Evolutionary conservation across 176 grass and related monocot species (phyloP).

Genomic region (Alloteropsis semialata): DNA sequence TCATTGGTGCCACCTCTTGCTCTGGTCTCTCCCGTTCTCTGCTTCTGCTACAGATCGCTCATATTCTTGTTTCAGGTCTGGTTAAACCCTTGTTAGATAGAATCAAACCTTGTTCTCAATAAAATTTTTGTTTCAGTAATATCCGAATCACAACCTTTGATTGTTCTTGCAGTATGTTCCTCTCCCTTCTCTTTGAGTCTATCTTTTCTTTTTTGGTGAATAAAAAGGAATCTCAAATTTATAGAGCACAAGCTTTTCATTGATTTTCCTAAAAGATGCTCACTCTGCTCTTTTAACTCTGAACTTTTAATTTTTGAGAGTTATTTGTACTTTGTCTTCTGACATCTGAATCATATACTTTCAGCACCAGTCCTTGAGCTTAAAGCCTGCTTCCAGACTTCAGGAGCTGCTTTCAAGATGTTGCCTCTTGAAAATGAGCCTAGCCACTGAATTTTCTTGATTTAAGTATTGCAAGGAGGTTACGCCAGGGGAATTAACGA

Average conservation of each 20-base stretch:
- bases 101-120: not conserved
- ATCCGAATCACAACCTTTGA: not conserved
- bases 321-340: not conserved
- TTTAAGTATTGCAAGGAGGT: slow-evolving; percentile 25
- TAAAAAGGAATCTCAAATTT: not conserved
- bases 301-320: not conserved
- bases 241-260: not conserved
- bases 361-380: not conserved
- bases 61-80: slow-evolving; percentile 19
- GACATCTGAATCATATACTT: not conserved
- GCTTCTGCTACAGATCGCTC: slow-evolving; percentile 22
- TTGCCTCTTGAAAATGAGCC: slow-evolving; percentile 43
- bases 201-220: not conserved
- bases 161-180: not conserved
- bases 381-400: not conserved
- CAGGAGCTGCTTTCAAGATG: slow-evolving; percentile 24
- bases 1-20: not conserved
- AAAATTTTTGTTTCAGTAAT: not conserved
- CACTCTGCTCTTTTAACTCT: not conserved
- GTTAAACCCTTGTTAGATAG: not conserved
- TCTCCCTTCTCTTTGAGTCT: not conserved
- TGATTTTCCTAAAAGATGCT: not conserved
- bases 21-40: slow-evolving; percentile 1
- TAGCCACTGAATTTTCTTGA: slow-evolving; percentile 9
- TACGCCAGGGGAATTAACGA: not conserved